A percentile compares a stretch with the other conserved stretches of the same genome.
Evolutionary conservation across 1,139 yeast genomes (phyloP).

Genomic region (Blastobotrys illinoisensis): DNA sequence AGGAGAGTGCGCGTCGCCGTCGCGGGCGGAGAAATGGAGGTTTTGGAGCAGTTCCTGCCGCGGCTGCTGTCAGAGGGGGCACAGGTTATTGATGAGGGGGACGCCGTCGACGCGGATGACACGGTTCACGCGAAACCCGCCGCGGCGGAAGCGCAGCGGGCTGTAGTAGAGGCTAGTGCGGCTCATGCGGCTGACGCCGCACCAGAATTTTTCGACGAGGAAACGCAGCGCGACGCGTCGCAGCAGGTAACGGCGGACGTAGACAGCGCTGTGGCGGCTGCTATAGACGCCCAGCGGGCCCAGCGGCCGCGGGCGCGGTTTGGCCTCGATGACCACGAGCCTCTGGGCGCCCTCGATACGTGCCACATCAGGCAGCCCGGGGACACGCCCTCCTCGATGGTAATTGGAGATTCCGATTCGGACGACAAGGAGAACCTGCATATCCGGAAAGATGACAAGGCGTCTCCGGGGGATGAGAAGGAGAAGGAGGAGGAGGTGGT

Average conservation of each 20-base stretch:
- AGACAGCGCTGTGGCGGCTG: background rate
- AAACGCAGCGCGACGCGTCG: background rate
- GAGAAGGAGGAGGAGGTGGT: slow-evolving; percentile 2
- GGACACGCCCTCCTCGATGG: background rate
- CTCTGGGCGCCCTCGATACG: background rate
- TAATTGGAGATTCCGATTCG: background rate
- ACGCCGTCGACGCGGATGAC: background rate
- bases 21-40: background rate
- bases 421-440: background rate
- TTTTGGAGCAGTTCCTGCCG: background rate
- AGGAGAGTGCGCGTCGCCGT: background rate
- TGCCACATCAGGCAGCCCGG: background rate
- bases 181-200: background rate
- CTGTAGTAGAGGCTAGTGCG: background rate
- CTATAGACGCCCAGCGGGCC: too few species aligned
- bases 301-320: background rate
- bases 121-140: background rate
- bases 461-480: too few species aligned
- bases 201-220: background rate
- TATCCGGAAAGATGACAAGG: background rate
- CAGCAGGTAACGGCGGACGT: background rate
- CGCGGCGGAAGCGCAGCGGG: background rate
- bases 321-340: background rate
- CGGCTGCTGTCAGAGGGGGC: background rate
- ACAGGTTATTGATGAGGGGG: background rate